A percentile compares a stretch with the other conserved stretches of the same genome.
These are phyloP conservation scores for Aechmea fasciata DNA, from an alignment of 176 grass and related monocot genomes.

Conservation along the genomic window DNA sequence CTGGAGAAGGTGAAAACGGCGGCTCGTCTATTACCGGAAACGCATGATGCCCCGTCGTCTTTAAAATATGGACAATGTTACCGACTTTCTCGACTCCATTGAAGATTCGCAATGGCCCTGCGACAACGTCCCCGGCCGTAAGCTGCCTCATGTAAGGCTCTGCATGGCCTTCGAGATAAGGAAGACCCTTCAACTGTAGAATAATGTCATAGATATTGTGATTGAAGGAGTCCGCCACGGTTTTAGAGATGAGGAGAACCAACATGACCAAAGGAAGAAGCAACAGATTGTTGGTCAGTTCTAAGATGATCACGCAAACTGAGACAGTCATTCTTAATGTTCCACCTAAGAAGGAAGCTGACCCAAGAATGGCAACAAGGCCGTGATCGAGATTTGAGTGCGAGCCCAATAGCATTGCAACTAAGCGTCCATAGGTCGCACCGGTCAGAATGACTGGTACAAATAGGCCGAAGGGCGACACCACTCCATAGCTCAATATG, in stretches of 20 bases:
- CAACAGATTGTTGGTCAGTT: conserved; percentile 93
- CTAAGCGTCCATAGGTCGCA: conserved; percentile 69
- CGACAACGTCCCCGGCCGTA: conserved; percentile 54
- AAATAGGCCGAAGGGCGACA: conserved; percentile 73
- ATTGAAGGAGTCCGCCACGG: conserved; percentile 78
- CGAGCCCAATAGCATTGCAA: conserved; percentile 47
- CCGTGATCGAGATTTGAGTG: conserved; percentile 70
- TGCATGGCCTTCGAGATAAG: conserved; percentile 70
- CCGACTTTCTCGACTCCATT: conserved; percentile 71
- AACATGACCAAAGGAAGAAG: conserved; percentile 85
- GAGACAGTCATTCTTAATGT: conserved; percentile 88
- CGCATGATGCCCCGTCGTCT: conserved; percentile 65
- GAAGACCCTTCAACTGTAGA: conserved; percentile 59
- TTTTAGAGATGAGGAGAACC: conserved; percentile 88
- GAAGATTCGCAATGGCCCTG: conserved; percentile 56
- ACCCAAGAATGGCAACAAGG: conserved; percentile 84
- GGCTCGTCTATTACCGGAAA: conserved; percentile 91
- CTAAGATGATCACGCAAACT: conserved; percentile 72
- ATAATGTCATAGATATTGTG: conserved; percentile 85
- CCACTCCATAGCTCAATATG: conserved; percentile 87
- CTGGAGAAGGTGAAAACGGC: conserved; percentile 34
- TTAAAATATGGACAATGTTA: conserved; percentile 55
- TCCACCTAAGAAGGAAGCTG: conserved; percentile 78
- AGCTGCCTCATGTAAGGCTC: conserved; percentile 98
- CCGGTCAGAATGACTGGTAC: conserved; percentile 91